Evolutionary conservation across 2,329 filamentous ascomycete species (phyloP).

Genomic region (Fusarium mangiferae): DNA sequence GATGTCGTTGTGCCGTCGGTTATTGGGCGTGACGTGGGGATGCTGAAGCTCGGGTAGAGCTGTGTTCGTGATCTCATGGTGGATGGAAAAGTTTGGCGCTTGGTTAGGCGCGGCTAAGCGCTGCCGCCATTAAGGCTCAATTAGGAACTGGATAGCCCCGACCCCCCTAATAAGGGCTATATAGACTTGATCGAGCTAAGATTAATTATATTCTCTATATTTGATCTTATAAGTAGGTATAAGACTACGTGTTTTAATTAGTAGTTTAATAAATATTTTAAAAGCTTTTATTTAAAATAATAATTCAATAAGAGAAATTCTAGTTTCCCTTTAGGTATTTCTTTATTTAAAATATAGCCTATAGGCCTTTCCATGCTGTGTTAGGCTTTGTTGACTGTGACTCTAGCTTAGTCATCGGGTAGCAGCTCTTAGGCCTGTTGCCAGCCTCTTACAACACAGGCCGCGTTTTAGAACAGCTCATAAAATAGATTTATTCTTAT

Average conservation of each 20-base stretch:
- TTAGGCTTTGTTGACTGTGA: neutral
- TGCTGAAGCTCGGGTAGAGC: slow-evolving; percentile 34
- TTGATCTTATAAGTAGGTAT: neutral
- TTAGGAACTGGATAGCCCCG: neutral
- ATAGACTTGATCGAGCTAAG: neutral
- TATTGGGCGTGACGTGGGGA: slow-evolving; percentile 31
- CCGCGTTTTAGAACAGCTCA: neutral
- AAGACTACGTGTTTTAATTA: fast-evolving
- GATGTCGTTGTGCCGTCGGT: slow-evolving; percentile 23
- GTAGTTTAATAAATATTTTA: neutral
- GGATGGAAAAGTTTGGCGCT: slow-evolving; percentile 37
- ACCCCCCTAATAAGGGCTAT: slow-evolving; percentile 11
- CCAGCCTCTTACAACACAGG: neutral
- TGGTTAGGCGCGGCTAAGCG: slow-evolving; percentile 40
- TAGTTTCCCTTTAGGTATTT: neutral
- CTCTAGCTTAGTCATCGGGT: slow-evolving; percentile 9
- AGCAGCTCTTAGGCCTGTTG: neutral
- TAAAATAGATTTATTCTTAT: neutral
- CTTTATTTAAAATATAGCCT: neutral
- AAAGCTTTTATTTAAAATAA: neutral
- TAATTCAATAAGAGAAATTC: no score
- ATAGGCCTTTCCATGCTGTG: neutral
- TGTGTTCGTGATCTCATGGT: slow-evolving; percentile 45
- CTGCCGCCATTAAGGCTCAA: neutral
- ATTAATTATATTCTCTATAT: neutral